Base-by-base conservation (phyloP, 106 monocot species). In the Allium cepa region DNA sequence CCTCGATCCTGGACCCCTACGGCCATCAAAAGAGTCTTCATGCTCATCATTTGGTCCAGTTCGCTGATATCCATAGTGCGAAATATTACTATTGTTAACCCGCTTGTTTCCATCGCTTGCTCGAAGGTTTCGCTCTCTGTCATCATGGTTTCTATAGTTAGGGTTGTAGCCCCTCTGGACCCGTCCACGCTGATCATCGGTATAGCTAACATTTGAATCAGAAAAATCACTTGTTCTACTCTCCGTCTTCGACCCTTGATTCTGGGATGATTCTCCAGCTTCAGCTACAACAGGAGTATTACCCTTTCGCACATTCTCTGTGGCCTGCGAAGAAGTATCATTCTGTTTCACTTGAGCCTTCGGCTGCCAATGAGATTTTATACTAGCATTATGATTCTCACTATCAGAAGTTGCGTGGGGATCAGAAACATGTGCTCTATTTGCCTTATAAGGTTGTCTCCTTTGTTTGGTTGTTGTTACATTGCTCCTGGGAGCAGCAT, bases 51-150 rank as follows among this genome's bases (percentile, higher is more conserved):
- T 66, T 18, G 73, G 70, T 52, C 75, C 80, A 55, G 71, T 49
- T 17, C 57, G 74, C 68, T 80, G 82, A 72, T 89, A 89, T 55
- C 69, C 80, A 59, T 65, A 70, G 18, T 66, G 79, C 7, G 63
- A 17, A 58, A 57, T 68, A 36, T 36, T 36, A 36, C 36, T 36
- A 8, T 55, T 7, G 51, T 57, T 74, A 56, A 67, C 79, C 28
- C 68, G 17, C 75, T 61, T 71, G 51, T 74, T 76, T 46, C 45
- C 70, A 36, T 36, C 36, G 53, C 72, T 88, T 7, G 28, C 36
- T 55, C 60, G 62, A 53, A 47, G 59, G 28, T 70, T 74, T 36
- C 66, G 75, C 51, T 26, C 52, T 14, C 17, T 64, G 36, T 1
- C 36, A 53, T 69, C 75, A 12, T 60, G 64, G 17, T 57, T 63